phyloP scores from a whole-genome alignment of 345 rosid species.

The Brassica rapa region DNA sequence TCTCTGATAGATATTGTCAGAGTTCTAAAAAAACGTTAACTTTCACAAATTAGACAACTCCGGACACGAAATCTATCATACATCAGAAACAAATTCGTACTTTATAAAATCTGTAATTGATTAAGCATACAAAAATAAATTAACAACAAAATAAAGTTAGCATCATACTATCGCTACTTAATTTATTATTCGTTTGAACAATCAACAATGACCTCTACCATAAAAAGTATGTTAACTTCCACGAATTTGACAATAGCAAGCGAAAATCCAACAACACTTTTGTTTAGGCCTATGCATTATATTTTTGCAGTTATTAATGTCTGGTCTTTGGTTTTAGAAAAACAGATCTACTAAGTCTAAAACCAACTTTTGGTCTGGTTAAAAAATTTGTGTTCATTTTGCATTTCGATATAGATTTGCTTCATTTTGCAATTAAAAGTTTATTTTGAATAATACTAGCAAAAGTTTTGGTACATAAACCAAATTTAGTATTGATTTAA shows the following conservation, averaged over 20 bases:
- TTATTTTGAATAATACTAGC: not conserved
- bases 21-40: slow-evolving; percentile 27
- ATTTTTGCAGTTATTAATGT: not conserved
- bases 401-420: not conserved
- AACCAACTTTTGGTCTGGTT: not conserved
- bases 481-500: not conserved
- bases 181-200: slow-evolving; percentile 1
- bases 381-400: not conserved
- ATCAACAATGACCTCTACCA: slow-evolving; percentile 2
- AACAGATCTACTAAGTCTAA: not conserved
- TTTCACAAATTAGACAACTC: slow-evolving; percentile 36
- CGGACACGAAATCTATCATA: slow-evolving; percentile 21
- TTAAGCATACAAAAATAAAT: slow-evolving; percentile 21
- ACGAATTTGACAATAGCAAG: not conserved
- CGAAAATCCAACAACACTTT: not conserved
- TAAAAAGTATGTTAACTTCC: not conserved
- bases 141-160: not conserved
- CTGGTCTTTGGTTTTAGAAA: not conserved
- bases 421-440: not conserved
- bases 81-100: slow-evolving; percentile 17
- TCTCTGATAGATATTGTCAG: slow-evolving; percentile 25
- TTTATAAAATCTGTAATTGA: not conserved
- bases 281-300: not conserved
- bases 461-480: not conserved
- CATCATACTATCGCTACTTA: not conserved